Evolutionary conservation across 805 yeast species (phyloP).

Genomic region (Martiniozyma abietophila): DNA sequence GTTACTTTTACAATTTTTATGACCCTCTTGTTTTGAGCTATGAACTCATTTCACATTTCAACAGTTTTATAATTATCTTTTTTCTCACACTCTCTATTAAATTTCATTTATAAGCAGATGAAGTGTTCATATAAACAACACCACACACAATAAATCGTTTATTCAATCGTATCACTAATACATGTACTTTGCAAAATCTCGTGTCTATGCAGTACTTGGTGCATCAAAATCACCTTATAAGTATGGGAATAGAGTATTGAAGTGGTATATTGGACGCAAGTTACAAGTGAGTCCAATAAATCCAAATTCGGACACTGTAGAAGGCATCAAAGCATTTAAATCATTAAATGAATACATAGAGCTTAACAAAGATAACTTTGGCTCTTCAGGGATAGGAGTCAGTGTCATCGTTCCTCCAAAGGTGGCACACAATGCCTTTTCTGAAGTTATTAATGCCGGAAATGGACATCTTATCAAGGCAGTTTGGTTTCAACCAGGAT

Average conservation of each 20-base stretch:
- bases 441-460: constrained; percentile 25
- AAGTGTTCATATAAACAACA: no score
- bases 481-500: constrained; percentile 82
- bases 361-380: neutral
- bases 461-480: constrained; percentile 34
- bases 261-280: constrained; percentile 53
- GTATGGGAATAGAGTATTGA: constrained; percentile 59
- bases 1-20: no score
- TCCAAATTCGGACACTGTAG: constrained; percentile 41
- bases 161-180: no score
- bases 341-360: constrained; percentile 8
- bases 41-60: no score
- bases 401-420: constrained; percentile 73
- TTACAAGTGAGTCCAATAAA: constrained; percentile 61
- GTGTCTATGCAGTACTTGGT: constrained; percentile 43
- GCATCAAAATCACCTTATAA: constrained; percentile 57
- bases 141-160: no score
- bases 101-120: neutral
- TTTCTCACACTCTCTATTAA: neutral
- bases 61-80: no score
- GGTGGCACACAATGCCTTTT: constrained; percentile 39
- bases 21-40: no score
- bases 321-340: constrained; percentile 11
- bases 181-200: constrained; percentile 8
- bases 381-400: constrained; percentile 21